A percentile compares a stretch with the other conserved stretches of the same genome.
phyloP scores from a whole-genome alignment of 1,284 basidiomycete genomes.

The Coniferiporia sulphurascens region DNA sequence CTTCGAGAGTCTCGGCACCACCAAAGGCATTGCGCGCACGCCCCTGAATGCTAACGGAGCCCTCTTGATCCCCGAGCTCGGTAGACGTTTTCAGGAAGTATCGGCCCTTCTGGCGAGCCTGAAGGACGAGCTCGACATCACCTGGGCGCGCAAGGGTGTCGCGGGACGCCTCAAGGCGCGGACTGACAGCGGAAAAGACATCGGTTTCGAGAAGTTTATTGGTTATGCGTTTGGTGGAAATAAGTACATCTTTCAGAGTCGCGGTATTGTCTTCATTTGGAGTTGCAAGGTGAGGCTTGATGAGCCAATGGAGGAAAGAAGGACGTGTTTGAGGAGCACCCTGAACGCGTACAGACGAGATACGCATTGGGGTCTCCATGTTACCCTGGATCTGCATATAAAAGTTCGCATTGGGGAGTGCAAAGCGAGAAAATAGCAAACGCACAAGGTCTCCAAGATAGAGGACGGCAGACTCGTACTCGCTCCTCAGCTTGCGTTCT shows the following conservation, averaged over 20 bases:
- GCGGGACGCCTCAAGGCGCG: constrained; percentile 63
- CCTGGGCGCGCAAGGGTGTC: constrained; percentile 52
- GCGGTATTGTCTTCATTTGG: constrained; percentile 25
- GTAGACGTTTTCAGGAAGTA: constrained; percentile 85
- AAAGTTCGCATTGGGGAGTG: neutral
- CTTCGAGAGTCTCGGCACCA: constrained; percentile 86
- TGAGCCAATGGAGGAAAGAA: constrained; percentile 75
- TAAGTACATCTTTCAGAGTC: constrained; percentile 63
- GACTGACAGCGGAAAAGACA: constrained; percentile 70
- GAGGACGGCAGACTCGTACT: constrained; percentile 70
- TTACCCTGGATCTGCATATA: constrained; percentile 57
- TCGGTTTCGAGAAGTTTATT: constrained; percentile 65
- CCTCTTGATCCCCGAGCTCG: constrained; percentile 93
- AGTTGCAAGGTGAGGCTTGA: constrained; percentile 56
- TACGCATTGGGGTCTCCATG: constrained; percentile 51
- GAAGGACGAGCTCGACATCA: constrained; percentile 85
- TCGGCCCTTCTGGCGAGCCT: constrained; percentile 72
- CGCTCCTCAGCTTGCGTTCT: constrained; percentile 61
- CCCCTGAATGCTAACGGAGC: constrained; percentile 80
- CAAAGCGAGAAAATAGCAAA: constrained; percentile 19
- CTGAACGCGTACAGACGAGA: constrained; percentile 76
- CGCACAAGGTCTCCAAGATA: constrained; percentile 70
- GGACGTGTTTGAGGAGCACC: constrained; percentile 72
- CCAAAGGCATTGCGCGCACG: constrained; percentile 88
- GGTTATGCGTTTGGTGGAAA: constrained; percentile 62